Conservation (phyloP, 768 basidiomycete species). For the Rubroboletus satanas region DNA sequence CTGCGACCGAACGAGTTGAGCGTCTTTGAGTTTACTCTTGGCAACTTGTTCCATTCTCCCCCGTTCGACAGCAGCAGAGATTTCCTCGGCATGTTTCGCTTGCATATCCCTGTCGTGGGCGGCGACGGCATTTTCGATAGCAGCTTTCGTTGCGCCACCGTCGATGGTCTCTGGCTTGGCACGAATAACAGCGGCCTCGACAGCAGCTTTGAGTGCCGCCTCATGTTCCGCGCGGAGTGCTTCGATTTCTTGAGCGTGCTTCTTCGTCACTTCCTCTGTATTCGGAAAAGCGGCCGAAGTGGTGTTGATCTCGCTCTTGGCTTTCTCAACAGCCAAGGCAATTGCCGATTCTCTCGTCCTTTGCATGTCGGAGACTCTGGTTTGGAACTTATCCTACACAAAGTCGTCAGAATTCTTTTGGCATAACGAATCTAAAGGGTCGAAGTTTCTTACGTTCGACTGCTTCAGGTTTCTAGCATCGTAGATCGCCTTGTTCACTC, state of each 20-base stretch:
- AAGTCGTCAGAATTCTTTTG: background rate
- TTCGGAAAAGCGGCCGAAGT: constrained; percentile 18
- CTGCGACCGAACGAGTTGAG: constrained; percentile 59
- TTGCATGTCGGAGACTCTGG: constrained; percentile 49
- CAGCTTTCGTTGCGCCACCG: constrained; percentile 40
- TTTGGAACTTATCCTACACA: constrained; percentile 58
- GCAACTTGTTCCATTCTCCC: constrained; percentile 61
- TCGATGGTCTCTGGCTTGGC: constrained; percentile 35
- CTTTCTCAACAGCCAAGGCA: constrained; percentile 55
- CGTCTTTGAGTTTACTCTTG: constrained; percentile 68
- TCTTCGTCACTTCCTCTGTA: constrained; percentile 41
- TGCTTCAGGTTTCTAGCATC: constrained; percentile 40
- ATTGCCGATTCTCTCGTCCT: constrained; percentile 51
- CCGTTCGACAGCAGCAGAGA: constrained; percentile 61
- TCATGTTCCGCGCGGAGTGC: constrained; percentile 54
- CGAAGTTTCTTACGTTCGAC: constrained; percentile 24
- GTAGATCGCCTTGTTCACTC: constrained; percentile 41
- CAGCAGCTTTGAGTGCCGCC: constrained; percentile 49
- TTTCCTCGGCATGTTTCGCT: constrained; percentile 50
- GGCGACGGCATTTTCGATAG: constrained; percentile 46
- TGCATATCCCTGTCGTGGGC: constrained; percentile 47
- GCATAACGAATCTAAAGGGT: background rate
- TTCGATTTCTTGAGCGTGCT: constrained; percentile 59
- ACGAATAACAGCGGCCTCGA: constrained; percentile 43
- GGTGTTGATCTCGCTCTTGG: constrained; percentile 43